Conservation (phyloP, 768 basidiomycete genomes). For the Termitomyces sp. region DNA sequence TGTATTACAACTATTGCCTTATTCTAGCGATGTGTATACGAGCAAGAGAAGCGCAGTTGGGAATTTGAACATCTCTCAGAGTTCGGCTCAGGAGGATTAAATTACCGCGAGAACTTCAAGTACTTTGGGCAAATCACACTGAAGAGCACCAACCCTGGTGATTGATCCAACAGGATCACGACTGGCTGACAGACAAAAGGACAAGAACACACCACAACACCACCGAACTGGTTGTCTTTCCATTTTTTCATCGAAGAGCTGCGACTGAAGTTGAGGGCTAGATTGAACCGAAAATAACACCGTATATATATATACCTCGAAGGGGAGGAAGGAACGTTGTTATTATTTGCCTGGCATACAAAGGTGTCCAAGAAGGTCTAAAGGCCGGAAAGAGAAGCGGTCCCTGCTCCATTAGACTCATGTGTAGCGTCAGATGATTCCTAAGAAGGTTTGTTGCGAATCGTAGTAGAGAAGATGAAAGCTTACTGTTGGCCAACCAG, state of each 20-base stretch:
- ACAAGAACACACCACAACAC: slow-evolving; percentile 48
- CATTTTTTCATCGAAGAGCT: slow-evolving; percentile 79
- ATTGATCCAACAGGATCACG: not conserved
- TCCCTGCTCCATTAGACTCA: slow-evolving; percentile 61
- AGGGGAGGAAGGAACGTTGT: slow-evolving; percentile 80
- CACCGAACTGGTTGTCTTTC: slow-evolving; percentile 73
- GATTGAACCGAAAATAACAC: not conserved
- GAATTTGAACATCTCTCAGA: slow-evolving; percentile 66
- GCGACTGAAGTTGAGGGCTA: slow-evolving; percentile 3
- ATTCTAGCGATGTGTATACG: not conserved
- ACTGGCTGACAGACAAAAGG: not conserved
- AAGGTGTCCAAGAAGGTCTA: slow-evolving; percentile 83
- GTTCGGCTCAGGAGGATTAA: slow-evolving; percentile 41
- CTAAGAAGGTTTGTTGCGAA: slow-evolving; percentile 23
- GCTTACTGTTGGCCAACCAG: slow-evolving; percentile 71
- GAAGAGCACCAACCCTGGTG: slow-evolving; percentile 40
- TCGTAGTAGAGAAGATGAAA: not conserved
- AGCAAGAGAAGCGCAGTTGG: slow-evolving; percentile 37
- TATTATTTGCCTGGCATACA: slow-evolving; percentile 81
- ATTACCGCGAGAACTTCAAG: not conserved
- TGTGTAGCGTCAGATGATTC: slow-evolving; percentile 50
- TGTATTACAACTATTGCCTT: not conserved
- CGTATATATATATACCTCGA: slow-evolving; percentile 53
- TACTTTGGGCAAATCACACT: slow-evolving; percentile 15
- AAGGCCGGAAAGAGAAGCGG: slow-evolving; percentile 55